Base-by-base conservation (phyloP, 2,329 filamentous ascomycete species). In the Aureobasidium sp. region DNA sequence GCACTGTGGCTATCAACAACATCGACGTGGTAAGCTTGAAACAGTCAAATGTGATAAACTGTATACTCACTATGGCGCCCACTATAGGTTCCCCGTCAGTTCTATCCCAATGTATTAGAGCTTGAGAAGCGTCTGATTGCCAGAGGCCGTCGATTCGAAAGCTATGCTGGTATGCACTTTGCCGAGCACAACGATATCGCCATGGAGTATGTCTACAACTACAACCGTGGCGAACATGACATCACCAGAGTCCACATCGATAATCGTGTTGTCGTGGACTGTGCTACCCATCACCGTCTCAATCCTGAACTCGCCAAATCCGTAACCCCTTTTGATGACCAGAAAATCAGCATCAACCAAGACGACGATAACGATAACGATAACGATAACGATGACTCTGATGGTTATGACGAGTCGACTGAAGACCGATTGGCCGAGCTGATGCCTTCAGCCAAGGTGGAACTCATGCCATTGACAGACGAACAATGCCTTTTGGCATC, bases 401-500 rank as follows among this genome's bases (percentile, higher is more conserved):
- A 24, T 10, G 35, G 30, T 14, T 30, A 48, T 6, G 16, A 45
- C 10, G 42, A 32, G 10, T 10, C 6, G 57, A 60, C 14, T 63
- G n/a, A n/a, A n/a, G n/a, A n/a, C n/a, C n/a, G n/a, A n/a, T n/a
- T n/a, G n/a, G 63, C 22, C 10, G 56, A 58, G 12, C 49, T 55
- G n/a, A 57, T 60, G 7, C 59, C 61, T 7, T 19, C 32, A 1
- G 14, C 16, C 4, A 30, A 49, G n/a, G 16, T 29, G 4, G 57
- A 64, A 25, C 60, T 32, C 53, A 30, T 29, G 16, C 45, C 45
- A 6, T 10, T 49, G 24, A 49, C 45, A n/a, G 61, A 64, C 29
- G 59, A 58, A 10, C 62, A 64, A 52, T 61, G 59, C 48, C 56
- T 65, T 6, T 60, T 68, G 2, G 64, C 64, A n/a, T 64, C 61